A percentile compares a stretch with the other conserved stretches of the same genome.
Conservation (phyloP, 176 grass and related monocot genomes). For the Hordeum vulgare region DNA sequence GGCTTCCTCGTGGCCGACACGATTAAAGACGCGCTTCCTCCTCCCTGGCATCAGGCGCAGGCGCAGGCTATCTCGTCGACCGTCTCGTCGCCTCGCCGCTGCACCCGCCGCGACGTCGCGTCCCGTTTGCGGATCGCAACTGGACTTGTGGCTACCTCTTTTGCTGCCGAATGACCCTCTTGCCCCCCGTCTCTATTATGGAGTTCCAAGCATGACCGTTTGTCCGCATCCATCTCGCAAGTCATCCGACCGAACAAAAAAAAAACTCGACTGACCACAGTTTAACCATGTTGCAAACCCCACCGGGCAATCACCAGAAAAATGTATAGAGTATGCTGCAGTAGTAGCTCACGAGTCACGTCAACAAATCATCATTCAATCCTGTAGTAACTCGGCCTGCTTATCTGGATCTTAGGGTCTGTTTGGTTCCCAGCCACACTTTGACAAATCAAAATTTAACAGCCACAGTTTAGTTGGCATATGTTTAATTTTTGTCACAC, state of each 20-base stretch:
- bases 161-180: neutral
- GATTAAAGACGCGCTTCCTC: neutral
- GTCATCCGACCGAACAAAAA: no score
- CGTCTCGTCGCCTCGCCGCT: neutral
- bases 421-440: no score
- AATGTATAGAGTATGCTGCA: no score
- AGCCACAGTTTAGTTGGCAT: no score
- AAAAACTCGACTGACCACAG: no score
- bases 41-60: neutral
- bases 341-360: no score
- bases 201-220: neutral
- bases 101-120: neutral
- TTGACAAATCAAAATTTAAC: no score
- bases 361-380: neutral
- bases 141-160: neutral
- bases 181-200: neutral
- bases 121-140: slow-evolving; percentile 12
- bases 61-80: no score
- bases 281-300: no score
- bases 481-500: no score
- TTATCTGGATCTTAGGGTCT: neutral
- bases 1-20: slow-evolving; percentile 60
- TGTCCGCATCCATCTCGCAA: neutral
- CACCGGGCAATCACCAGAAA: no score
- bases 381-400: neutral